Evolutionary conservation across 371 early-diverging fungal species (phyloP).

Genomic region (Polyrhizophydium stewartii): DNA sequence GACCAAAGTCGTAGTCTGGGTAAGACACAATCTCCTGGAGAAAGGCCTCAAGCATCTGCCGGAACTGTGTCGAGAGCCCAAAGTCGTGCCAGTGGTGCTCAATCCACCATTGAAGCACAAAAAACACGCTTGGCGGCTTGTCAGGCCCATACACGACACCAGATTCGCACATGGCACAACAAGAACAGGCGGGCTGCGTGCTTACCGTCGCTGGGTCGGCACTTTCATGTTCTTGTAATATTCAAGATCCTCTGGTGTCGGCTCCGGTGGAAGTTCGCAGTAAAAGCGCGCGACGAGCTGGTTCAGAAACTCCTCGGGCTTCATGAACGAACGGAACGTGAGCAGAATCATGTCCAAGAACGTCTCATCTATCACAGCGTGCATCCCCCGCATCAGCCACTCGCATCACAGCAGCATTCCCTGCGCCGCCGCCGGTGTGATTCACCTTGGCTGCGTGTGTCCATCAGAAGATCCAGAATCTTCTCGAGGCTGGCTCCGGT

Average conservation of each 20-base stretch:
- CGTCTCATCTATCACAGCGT: slow-evolving; percentile 18
- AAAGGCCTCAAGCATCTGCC: slow-evolving; percentile 37
- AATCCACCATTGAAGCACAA: slow-evolving; percentile 35
- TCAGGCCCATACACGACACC: not conserved
- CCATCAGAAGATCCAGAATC: slow-evolving; percentile 39
- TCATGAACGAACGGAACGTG: slow-evolving; percentile 47
- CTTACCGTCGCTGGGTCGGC: slow-evolving; percentile 37
- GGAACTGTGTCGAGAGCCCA: slow-evolving; percentile 30
- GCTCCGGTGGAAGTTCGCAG: slow-evolving; percentile 34
- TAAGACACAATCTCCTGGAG: slow-evolving; percentile 20
- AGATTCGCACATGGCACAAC: too few species aligned
- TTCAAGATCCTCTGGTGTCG: slow-evolving; percentile 39
- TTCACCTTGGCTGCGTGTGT: slow-evolving; percentile 20
- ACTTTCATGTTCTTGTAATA: slow-evolving; percentile 39
- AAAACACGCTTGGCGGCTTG: not conserved
- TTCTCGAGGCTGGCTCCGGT: slow-evolving; percentile 45
- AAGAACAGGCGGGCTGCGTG: too few species aligned
- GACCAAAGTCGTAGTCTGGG: slow-evolving; percentile 18
- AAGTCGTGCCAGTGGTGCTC: slow-evolving; percentile 55
- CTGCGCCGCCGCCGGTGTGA: too few species aligned
- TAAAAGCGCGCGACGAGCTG: slow-evolving; percentile 42
- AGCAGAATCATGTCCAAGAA: slow-evolving; percentile 44
- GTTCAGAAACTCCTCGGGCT: slow-evolving; percentile 43
- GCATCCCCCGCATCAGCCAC: slow-evolving; percentile 4
- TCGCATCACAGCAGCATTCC: too few species aligned